Conservation (phyloP, 768 basidiomycete genomes). For the Tylopilus felleus region DNA sequence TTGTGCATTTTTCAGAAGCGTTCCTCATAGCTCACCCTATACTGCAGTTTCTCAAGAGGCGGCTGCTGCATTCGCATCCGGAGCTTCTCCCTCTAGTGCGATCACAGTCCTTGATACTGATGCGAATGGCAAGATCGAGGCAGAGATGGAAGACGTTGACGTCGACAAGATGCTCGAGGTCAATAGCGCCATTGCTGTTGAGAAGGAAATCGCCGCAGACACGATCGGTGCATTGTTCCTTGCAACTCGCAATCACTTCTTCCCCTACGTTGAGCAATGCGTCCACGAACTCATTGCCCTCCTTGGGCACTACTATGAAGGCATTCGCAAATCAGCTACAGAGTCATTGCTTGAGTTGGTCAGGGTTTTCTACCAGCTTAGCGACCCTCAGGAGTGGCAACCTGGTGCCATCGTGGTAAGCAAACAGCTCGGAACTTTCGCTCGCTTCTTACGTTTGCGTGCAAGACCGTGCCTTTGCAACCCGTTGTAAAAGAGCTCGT, state of each 20-base stretch:
- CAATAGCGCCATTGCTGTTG: conserved; percentile 94
- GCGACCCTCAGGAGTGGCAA: conserved; percentile 78
- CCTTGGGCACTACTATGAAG: conserved; percentile 93
- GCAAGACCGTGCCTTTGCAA: conserved; percentile 50
- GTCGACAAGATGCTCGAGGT: conserved; percentile 87
- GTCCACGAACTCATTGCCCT: conserved; percentile 76
- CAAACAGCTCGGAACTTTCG: conserved; percentile 7
- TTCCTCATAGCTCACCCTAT: conserved; percentile 1
- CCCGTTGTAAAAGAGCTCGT: conserved; percentile 76
- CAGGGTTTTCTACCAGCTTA: conserved; percentile 87
- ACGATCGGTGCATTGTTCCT: conserved; percentile 90
- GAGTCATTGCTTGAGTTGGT: conserved; percentile 87
- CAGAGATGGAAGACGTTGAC: conserved; percentile 76
- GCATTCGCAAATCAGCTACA: conserved; percentile 90
- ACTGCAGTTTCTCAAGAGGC: conserved; percentile 48
- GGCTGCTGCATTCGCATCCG: conserved; percentile 65
- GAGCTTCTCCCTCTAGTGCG: conserved; percentile 67
- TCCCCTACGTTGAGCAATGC: conserved; percentile 84
- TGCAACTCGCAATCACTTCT: conserved; percentile 77
- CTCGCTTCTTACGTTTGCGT: conserved; percentile 6
- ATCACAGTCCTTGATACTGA: conserved; percentile 59
- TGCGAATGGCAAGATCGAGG: conserved; percentile 51
- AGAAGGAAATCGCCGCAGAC: conserved; percentile 98
- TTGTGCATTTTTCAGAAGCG: neutral
- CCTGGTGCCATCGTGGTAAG: conserved; percentile 66